Percentiles rank a stretch among this genome's conserved stretches.
Evolutionary conservation across 2,329 filamentous ascomycete species (phyloP).

Genomic region (Tolypocladium ophioglossoides): DNA sequence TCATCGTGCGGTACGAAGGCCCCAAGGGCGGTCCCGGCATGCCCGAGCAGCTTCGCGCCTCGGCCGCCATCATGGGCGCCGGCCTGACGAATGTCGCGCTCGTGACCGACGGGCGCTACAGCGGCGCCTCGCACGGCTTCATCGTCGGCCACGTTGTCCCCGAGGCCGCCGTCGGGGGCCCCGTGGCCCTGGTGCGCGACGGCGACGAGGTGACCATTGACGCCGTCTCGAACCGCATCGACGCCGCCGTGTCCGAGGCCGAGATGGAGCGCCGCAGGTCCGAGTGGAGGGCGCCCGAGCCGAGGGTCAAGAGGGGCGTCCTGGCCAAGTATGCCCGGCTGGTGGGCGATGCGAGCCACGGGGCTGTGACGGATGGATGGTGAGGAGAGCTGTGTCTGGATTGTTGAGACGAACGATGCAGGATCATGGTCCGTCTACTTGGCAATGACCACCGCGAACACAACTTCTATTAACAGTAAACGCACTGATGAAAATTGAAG

Average conservation of each 20-base stretch:
- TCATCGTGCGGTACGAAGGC: conserved; percentile 88
- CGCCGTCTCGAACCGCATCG: conserved; percentile 69
- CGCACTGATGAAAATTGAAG: not conserved
- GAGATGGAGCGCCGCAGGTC: conserved; percentile 56
- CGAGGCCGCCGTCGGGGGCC: conserved; percentile 80
- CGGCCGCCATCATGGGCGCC: conserved; percentile 86
- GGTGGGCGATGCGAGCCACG: conserved; percentile 85
- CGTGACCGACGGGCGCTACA: conserved; percentile 86
- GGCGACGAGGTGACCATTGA: conserved; percentile 83
- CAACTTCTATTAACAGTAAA: not conserved
- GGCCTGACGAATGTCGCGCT: conserved; percentile 79
- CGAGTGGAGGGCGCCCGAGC: conserved; percentile 60
- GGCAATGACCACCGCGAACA: not conserved
- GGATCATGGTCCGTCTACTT: not conserved
- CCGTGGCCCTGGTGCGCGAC: conserved; percentile 71
- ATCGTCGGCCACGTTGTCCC: conserved; percentile 90
- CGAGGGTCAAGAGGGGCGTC: conserved; percentile 68
- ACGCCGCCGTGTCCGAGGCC: conserved; percentile 52
- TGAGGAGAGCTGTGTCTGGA: conserved; percentile 4
- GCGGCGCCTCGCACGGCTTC: conserved; percentile 80
- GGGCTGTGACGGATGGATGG: conserved; percentile 67
- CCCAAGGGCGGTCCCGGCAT: conserved; percentile 91
- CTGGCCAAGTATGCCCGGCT: conserved; percentile 83
- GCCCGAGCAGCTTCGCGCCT: conserved; percentile 87
- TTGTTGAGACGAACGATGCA: not conserved